Percentiles rank a stretch among this genome's conserved stretches.
phyloP scores from a whole-genome alignment of 352 stramenopile genomes.

The Phytophthora colocasiae region DNA sequence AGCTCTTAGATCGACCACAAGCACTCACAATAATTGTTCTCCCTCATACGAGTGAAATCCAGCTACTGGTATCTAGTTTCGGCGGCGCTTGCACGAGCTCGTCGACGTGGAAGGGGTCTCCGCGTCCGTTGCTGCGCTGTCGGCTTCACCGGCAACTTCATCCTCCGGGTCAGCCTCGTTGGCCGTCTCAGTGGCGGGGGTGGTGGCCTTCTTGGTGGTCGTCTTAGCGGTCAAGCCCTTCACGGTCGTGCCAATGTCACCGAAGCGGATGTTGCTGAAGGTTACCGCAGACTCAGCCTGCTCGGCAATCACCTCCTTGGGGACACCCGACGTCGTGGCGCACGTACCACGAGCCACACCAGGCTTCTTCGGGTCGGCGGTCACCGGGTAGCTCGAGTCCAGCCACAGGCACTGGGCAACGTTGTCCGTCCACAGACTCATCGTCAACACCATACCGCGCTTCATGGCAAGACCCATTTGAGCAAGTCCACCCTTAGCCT shows the following conservation, averaged over 20 bases:
- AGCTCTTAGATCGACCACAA: constrained; percentile 18
- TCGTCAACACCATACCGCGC: constrained; percentile 66
- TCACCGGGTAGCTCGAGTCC: constrained; percentile 58
- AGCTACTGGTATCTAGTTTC: constrained; percentile 26
- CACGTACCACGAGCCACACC: constrained; percentile 63
- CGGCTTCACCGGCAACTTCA: constrained; percentile 2
- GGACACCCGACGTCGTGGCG: constrained; percentile 44
- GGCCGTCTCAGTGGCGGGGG: constrained; percentile 5
- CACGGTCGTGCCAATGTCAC: constrained; percentile 61
- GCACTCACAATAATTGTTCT: constrained; percentile 20
- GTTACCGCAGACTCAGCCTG: constrained; percentile 51
- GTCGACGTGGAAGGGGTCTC: constrained; percentile 6
- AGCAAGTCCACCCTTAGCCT: constrained; percentile 34
- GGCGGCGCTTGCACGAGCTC: constrained; percentile 29
- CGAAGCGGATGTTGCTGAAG: constrained; percentile 54
- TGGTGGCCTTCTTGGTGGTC: constrained; percentile 12
- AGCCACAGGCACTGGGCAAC: constrained; percentile 66
- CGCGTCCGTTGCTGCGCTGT: background rate
- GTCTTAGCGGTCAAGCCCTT: constrained; percentile 23
- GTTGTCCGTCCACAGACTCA: constrained; percentile 74
- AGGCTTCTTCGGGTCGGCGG: constrained; percentile 36
- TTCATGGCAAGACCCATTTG: constrained; percentile 54
- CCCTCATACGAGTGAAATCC: constrained; percentile 7
- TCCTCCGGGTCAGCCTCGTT: constrained; percentile 25
- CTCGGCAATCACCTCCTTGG: constrained; percentile 46